Conservation (phyloP, 2,329 filamentous ascomycete genomes). For the Curvularia eragrostidis region DNA sequence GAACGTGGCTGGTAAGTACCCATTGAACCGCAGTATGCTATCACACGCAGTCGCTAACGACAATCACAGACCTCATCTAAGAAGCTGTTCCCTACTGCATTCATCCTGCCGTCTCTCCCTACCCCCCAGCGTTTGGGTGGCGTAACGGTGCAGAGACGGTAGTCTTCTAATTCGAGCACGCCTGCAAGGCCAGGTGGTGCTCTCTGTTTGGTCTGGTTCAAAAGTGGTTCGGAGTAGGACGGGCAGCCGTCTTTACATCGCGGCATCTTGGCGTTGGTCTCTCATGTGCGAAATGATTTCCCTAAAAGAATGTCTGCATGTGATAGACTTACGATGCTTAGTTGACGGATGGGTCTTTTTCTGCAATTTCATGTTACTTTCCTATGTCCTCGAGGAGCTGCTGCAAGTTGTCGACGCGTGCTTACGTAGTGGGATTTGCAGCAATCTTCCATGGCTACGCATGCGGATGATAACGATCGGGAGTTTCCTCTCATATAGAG, state of each 20-base stretch:
- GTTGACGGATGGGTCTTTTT: conserved; percentile 39
- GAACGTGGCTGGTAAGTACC: conserved; percentile 72
- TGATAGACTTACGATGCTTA: conserved; percentile 47
- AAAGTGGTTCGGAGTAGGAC: conserved; percentile 47
- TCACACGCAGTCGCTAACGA: conserved; percentile 19
- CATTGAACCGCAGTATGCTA: background rate
- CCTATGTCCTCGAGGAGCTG: conserved; percentile 41
- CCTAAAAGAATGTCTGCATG: conserved; percentile 46
- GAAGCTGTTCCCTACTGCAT: conserved; percentile 33
- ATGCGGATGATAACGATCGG: conserved; percentile 49
- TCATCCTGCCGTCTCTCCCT: conserved; percentile 34
- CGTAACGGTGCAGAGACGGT: conserved; percentile 35
- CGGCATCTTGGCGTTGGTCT: conserved; percentile 53
- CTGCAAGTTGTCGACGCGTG: conserved; percentile 48
- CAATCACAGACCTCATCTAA: conserved; percentile 50
- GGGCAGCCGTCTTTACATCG: conserved; percentile 43
- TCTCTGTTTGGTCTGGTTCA: conserved; percentile 40
- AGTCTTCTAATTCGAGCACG: conserved; percentile 41
- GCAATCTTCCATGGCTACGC: conserved; percentile 41
- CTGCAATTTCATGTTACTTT: conserved; percentile 44
- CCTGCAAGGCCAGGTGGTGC: conserved; percentile 43
- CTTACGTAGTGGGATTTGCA: conserved; percentile 39
- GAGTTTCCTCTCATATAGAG: conserved; percentile 50
- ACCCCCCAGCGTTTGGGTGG: conserved; percentile 34
- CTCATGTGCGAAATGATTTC: conserved; percentile 50